These are phyloP conservation scores for Polysphondylium violaceum DNA, from an alignment of 78 protist species.

Conservation along the genomic window DNA sequence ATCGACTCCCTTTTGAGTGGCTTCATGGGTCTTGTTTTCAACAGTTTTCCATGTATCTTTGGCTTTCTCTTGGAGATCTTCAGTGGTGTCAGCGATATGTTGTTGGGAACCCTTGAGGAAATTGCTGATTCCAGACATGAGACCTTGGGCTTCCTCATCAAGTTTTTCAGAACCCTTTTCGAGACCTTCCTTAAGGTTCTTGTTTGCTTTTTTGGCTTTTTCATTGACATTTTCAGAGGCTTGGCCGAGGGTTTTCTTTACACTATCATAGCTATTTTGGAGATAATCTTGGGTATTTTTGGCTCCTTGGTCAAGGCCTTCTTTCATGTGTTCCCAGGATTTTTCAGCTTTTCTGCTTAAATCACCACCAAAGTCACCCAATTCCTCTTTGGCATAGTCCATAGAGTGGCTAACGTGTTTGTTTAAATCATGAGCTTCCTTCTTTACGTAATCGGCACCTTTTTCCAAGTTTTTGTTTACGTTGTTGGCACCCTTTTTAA, in stretches of 20 bases:
- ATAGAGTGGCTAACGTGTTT: not conserved
- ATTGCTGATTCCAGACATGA: not conserved
- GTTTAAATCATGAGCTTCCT: not conserved
- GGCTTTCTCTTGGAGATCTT: not conserved
- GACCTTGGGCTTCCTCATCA: not conserved
- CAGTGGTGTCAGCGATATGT: not conserved
- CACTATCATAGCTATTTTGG: not conserved
- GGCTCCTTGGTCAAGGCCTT: not conserved
- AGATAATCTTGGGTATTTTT: slow-evolving; percentile 12
- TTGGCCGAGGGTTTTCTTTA: not conserved
- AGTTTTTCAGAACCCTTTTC: not conserved
- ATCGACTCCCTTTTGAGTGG: not conserved
- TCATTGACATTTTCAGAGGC: not conserved
- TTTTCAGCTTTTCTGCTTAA: not conserved
- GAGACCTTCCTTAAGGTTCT: not conserved
- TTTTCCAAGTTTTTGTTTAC: too few species aligned
- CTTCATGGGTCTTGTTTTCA: not conserved
- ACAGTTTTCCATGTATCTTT: too few species aligned
- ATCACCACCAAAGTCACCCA: not conserved
- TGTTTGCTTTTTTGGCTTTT: too few species aligned
- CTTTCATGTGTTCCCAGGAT: slow-evolving; percentile 11
- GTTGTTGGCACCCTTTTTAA: not conserved
- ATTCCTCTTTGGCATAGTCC: not conserved
- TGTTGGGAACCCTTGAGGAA: slow-evolving; percentile 23
- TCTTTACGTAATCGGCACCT: not conserved